These are phyloP conservation scores for Oryza brachyantha DNA, from an alignment of 176 grass and related monocot species.

Conservation along the genomic window DNA sequence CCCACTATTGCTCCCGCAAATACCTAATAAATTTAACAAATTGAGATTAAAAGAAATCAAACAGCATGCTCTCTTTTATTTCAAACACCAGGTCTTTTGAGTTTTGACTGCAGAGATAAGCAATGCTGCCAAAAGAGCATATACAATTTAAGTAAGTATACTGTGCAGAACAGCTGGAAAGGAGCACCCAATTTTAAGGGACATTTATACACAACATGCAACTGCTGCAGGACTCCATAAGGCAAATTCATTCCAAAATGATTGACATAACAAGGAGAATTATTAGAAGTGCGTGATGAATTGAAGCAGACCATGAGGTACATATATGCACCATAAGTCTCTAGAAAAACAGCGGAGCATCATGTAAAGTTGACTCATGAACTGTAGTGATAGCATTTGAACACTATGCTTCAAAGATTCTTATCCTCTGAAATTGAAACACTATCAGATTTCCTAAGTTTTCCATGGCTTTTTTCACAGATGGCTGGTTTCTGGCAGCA, in stretches of 20 bases:
- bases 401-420: not conserved
- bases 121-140: not conserved
- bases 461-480: not conserved
- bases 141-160: not conserved
- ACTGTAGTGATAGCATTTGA: not conserved
- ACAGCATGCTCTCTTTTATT: not conserved
- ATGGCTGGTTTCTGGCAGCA: not conserved
- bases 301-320: not conserved
- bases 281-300: not conserved
- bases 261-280: not conserved
- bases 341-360: not conserved
- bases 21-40: constrained; percentile 51
- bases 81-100: not conserved
- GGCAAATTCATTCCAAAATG: not conserved
- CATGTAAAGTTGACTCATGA: not conserved
- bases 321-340: not conserved
- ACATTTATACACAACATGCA: not conserved
- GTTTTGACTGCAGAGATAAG: not conserved
- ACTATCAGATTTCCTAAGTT: not conserved
- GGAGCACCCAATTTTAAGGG: not conserved
- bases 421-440: constrained; percentile 2
- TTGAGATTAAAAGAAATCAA: not conserved
- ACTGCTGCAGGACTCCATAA: not conserved
- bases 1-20: constrained; percentile 70
- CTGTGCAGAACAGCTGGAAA: not conserved